Conservation (phyloP, 1,284 basidiomycete species). For the Pterulicium gracile region DNA sequence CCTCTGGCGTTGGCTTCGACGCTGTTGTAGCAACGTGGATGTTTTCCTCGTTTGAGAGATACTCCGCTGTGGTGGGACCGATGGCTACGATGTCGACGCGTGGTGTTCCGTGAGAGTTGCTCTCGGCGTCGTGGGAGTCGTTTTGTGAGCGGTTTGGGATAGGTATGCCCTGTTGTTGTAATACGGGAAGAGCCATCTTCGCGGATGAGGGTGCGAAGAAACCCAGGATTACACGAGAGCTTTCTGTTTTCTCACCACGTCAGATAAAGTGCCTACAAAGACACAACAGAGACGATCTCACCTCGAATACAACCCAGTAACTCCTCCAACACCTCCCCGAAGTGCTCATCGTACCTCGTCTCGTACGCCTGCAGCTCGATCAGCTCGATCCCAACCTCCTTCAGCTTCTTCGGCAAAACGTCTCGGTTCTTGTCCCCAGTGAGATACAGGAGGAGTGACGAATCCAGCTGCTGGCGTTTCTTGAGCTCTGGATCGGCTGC, state of each 20-base stretch:
- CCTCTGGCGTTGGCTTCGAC: conserved; percentile 43
- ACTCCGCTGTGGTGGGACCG: conserved; percentile 52
- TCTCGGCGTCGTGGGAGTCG: no score
- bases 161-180: no score
- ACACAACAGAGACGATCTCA: no score
- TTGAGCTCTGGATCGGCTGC: conserved; percentile 25
- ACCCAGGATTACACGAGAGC: conserved; percentile 51
- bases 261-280: no score
- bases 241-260: no score
- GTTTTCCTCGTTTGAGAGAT: conserved; percentile 32
- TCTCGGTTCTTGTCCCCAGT: conserved; percentile 78
- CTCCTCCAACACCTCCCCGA: conserved; percentile 32
- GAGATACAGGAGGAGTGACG: no score
- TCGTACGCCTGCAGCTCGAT: conserved; percentile 52
- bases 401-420: conserved; percentile 43
- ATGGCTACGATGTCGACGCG: conserved; percentile 40
- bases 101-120: no score
- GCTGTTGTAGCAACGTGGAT: conserved; percentile 44
- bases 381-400: conserved; percentile 31
- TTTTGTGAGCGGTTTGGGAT: no score
- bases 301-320: conserved; percentile 21
- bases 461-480: conserved; percentile 24
- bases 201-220: conserved; percentile 70
- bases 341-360: conserved; percentile 44
- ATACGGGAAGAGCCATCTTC: conserved; percentile 42